Evolutionary conservation across 805 yeast genomes (phyloP), one percentile per base, ranked within the genome.

Genomic region (Suhomyces prunicola): DNA sequence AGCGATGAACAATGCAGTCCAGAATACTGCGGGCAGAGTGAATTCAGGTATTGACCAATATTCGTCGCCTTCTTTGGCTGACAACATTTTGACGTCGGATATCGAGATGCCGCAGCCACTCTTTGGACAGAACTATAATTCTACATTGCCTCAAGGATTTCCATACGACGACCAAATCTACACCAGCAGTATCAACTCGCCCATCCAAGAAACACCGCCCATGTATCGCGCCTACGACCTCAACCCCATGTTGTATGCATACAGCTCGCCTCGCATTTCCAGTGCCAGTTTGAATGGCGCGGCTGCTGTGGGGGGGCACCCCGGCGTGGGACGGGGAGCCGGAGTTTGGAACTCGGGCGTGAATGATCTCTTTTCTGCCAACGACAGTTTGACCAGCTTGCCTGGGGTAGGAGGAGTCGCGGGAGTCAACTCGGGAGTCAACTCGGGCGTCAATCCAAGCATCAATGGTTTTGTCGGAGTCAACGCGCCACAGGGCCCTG

Each of bases 91-190:
- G n/a, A 35, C 42, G n/a, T 31, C 49, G 8, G 41, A 46, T 8
- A n/a, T 31, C 6, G 48, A 46, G 6, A 29, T 27, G 19, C 26
- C 23, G 26, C 42, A 47, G 15, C 49, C 49, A 22, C 23, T 47
- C 13, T 19, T 39, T 19, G 42, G 42, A 4, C 42, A 39, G 9
- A 39, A 19, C 42, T 39, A 7, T 8, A 46, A 19, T 24, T 31
- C 36, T 12, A n/a, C 54, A 10, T 54, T 29, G 44, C 29, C 47
- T 5, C 54, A 39, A 42, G 63, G 64, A 9, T 61, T 61, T 44
- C 64, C 64, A 8, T 61, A 61, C 47, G 64, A 61, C 36, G 65
- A 61, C 42, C 54, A 51, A 45, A 53, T 59, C 13, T 61, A 61
- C 47, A 47, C 49, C 41, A 33, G 36, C 44, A 44, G 47, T 17